These are phyloP conservation scores for Botryotinia calthae DNA, from an alignment of 2,329 filamentous ascomycete genomes.

Conservation along the genomic window DNA sequence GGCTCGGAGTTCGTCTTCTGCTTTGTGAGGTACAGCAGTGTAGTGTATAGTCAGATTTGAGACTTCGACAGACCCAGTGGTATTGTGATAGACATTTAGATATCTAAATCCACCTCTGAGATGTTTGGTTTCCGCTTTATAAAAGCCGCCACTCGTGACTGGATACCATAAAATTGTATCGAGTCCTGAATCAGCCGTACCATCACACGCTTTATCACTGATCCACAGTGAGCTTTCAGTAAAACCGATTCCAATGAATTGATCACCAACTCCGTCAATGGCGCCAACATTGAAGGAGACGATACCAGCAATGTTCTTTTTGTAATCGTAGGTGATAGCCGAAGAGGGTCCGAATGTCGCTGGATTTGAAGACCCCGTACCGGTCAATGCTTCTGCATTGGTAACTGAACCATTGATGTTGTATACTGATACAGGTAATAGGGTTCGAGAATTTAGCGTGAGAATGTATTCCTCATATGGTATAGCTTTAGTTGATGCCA, in stretches of 20 bases:
- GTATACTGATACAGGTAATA: constrained; percentile 34
- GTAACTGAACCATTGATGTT: constrained; percentile 38
- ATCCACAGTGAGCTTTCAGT: constrained; percentile 48
- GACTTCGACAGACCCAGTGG: constrained; percentile 30
- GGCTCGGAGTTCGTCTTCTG: constrained; percentile 35
- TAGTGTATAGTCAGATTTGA: constrained; percentile 39
- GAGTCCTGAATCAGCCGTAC: constrained; percentile 46
- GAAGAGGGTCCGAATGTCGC: constrained; percentile 35
- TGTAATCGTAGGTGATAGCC: constrained; percentile 43
- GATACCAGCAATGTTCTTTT: constrained; percentile 42
- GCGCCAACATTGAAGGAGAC: constrained; percentile 39
- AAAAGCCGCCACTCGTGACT: constrained; percentile 40
- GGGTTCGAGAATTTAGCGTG: constrained; percentile 35
- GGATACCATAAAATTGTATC: constrained; percentile 51
- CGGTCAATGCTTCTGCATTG: constrained; percentile 27
- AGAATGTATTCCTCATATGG: constrained; percentile 40
- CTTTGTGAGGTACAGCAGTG: constrained; percentile 41
- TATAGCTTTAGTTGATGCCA: constrained; percentile 19
- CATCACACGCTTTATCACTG: constrained; percentile 46
- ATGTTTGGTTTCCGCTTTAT: constrained; percentile 44
- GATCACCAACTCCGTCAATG: constrained; percentile 28
- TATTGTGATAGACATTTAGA: constrained; percentile 45
- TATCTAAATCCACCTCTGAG: constrained; percentile 53
- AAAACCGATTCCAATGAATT: constrained; percentile 43
- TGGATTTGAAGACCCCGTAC: constrained; percentile 4